These are phyloP conservation scores for Agaricus subrufescens DNA, from an alignment of 768 basidiomycete species.

Conservation along the genomic window DNA sequence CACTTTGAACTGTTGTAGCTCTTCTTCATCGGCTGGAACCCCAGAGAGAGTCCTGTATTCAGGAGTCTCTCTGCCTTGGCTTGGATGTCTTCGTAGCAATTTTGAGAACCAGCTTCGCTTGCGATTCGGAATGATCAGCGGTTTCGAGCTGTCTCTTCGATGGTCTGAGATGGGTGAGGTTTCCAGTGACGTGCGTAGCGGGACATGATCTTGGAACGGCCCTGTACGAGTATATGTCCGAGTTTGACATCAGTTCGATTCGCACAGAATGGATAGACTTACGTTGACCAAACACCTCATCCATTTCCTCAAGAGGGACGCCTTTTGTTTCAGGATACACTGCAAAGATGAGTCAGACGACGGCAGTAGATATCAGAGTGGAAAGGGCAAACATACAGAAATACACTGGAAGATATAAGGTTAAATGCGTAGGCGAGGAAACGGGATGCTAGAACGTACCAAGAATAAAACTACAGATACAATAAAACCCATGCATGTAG, in stretches of 20 bases:
- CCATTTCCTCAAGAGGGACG: slow-evolving; percentile 82
- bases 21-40: slow-evolving; percentile 1
- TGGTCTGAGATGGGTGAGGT: slow-evolving; percentile 1
- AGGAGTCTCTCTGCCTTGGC: not conserved
- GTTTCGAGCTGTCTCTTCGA: not conserved
- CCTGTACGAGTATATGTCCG: not conserved
- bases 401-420: slow-evolving; percentile 43
- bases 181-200: slow-evolving; percentile 6
- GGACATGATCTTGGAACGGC: slow-evolving; percentile 10
- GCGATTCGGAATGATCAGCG: not conserved
- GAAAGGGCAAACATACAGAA: slow-evolving; percentile 44
- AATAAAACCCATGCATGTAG: slow-evolving; percentile 90
- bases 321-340: slow-evolving; percentile 83
- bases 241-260: not conserved
- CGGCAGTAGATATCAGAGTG: not conserved
- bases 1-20: not conserved
- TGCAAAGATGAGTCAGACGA: slow-evolving; percentile 19
- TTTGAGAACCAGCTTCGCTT: not conserved
- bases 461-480: slow-evolving; percentile 72
- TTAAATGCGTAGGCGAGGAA: not conserved
- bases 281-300: slow-evolving; percentile 81
- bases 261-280: not conserved
- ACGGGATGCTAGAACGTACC: slow-evolving; percentile 28
- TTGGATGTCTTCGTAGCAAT: not conserved
- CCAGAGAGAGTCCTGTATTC: not conserved